Conservation (phyloP, 2,329 filamentous ascomycete species). For the Nakataea oryzae region DNA sequence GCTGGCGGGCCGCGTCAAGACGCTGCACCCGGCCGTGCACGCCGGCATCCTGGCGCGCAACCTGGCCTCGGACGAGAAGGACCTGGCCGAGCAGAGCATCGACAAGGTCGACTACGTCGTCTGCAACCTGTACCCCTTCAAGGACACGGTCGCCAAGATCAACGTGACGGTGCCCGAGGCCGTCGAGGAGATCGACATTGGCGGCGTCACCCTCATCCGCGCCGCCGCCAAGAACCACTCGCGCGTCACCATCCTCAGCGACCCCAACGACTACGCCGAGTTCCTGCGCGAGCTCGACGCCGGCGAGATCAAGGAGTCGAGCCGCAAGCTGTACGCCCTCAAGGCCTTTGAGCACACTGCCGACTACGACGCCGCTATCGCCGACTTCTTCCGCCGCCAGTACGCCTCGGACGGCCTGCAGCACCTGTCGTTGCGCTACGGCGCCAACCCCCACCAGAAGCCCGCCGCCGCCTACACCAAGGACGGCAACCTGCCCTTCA, state of each 20-base stretch:
- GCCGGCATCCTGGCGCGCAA: constrained; percentile 88
- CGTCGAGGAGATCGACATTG: constrained; percentile 98
- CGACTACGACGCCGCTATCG: constrained; percentile 90
- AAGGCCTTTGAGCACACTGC: constrained; percentile 99
- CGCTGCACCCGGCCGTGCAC: constrained; percentile 87
- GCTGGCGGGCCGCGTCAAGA: constrained; percentile 72
- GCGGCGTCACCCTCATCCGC: constrained; percentile 89
- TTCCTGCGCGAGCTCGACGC: constrained; percentile 85
- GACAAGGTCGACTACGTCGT: constrained; percentile 92
- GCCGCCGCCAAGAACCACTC: constrained; percentile 97
- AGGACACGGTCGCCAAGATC: constrained; percentile 93
- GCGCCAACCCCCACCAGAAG: constrained; percentile 97
- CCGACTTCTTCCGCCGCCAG: constrained; percentile 94
- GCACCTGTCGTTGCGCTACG: constrained; percentile 81
- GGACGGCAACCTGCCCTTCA: constrained; percentile 77
- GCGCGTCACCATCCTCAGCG: constrained; percentile 89
- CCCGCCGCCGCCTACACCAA: constrained; percentile 76
- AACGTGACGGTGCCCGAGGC: constrained; percentile 95
- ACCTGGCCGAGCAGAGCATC: constrained; percentile 90
- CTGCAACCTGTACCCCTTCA: constrained; percentile 99
- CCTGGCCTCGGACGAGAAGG: constrained; percentile 91
- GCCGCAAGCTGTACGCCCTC: constrained; percentile 80
- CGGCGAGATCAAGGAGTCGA: constrained; percentile 76
- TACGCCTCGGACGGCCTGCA: constrained; percentile 81
- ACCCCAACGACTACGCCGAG: constrained; percentile 85